Evolutionary conservation across 768 basidiomycete genomes (phyloP).

Genomic region (Russula foetens): DNA sequence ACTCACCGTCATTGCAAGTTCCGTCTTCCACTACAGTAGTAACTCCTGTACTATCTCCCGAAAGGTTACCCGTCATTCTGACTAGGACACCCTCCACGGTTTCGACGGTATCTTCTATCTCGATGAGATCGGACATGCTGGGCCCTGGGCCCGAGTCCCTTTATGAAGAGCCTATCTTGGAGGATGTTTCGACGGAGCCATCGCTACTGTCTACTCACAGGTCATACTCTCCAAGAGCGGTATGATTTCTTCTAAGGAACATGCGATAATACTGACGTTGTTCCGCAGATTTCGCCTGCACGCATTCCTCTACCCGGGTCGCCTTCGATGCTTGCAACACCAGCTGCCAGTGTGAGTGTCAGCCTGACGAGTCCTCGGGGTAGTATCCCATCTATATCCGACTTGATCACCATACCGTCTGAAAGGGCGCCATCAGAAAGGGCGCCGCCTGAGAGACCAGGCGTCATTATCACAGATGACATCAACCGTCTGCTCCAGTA

Average conservation of each 20-base stretch:
- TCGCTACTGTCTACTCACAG: constrained; percentile 43
- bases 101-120: constrained; percentile 27
- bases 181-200: constrained; percentile 46
- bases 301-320: constrained; percentile 28
- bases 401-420: constrained; percentile 37
- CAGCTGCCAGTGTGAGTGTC: constrained; percentile 37
- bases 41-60: constrained; percentile 12
- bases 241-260: constrained; percentile 16
- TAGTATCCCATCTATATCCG: constrained; percentile 41
- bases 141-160: constrained; percentile 21
- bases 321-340: constrained; percentile 30
- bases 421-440: constrained; percentile 26
- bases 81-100: constrained; percentile 28
- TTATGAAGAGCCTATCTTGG: constrained; percentile 20
- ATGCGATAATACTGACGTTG: constrained; percentile 10
- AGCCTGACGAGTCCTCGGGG: constrained; percentile 44
- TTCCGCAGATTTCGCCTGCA: constrained; percentile 26
- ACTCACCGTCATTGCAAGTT: constrained; percentile 27
- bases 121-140: constrained; percentile 28
- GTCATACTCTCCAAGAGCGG: constrained; percentile 24
- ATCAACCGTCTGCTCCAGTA: constrained; percentile 44
- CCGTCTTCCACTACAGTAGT: constrained; percentile 19
- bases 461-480: constrained; percentile 43
- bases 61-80: constrained; percentile 23
- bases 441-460: constrained; percentile 23